These are phyloP conservation scores for Lecanoromycetidae sp. DNA, from an alignment of 2,329 filamentous ascomycete genomes.

Conservation along the genomic window DNA sequence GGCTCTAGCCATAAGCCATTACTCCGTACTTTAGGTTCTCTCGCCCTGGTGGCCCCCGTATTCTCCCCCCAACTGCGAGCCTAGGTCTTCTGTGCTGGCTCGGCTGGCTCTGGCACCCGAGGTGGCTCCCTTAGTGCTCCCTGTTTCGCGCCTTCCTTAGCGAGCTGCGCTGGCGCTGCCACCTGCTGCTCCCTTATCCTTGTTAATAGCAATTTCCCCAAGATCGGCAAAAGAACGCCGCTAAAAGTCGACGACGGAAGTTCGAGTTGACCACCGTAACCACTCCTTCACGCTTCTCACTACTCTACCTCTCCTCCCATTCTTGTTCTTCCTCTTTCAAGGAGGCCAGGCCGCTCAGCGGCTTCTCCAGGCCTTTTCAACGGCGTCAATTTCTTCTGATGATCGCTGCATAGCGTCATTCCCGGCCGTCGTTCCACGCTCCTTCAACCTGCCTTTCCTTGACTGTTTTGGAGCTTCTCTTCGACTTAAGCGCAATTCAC, in stretches of 20 bases:
- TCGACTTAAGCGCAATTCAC: neutral
- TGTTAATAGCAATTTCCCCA: conserved; percentile 12
- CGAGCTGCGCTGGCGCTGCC: neutral
- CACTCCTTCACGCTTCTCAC: no score
- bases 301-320: neutral
- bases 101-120: neutral
- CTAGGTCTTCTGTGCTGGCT: neutral
- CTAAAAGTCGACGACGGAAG: no score
- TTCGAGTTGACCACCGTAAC: no score
- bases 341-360: conserved; percentile 13
- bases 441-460: conserved; percentile 9
- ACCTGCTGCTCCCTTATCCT: conserved; percentile 6
- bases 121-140: neutral
- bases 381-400: conserved; percentile 14
- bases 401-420: conserved; percentile 16
- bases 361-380: conserved; percentile 16
- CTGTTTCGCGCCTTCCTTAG: conserved; percentile 4
- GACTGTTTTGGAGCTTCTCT: conserved; percentile 3
- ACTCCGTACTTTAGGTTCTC: no score
- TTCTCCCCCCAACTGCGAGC: neutral
- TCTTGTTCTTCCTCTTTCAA: conserved; percentile 7
- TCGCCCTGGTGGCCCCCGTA: neutral
- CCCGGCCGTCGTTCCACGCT: conserved; percentile 13
- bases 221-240: conserved; percentile 6
- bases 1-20: no score